phyloP scores from a whole-genome alignment of 2,329 filamentous ascomycete genomes.

The Bipolaris oryzae region DNA sequence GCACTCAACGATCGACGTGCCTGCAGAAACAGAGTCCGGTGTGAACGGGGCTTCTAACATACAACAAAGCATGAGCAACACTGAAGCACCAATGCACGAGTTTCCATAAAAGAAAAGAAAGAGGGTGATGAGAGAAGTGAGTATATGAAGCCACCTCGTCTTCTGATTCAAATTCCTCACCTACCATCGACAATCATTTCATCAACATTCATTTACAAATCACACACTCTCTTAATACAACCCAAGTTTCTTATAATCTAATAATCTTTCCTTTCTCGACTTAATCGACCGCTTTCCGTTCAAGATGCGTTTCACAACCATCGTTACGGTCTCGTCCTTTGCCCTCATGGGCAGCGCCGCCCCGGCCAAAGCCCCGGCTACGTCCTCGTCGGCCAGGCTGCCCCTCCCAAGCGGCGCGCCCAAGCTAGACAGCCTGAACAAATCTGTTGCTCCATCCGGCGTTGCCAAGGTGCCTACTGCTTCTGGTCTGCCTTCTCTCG shows the following conservation, averaged over 20 bases:
- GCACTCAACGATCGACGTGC: not conserved
- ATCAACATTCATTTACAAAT: not conserved
- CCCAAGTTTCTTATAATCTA: not conserved
- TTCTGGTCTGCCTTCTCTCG: no score
- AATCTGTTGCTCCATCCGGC: no score
- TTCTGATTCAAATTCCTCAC: not conserved
- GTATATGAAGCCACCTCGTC: not conserved
- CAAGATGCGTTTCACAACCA: slow-evolving; percentile 4
- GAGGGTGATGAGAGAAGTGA: not conserved
- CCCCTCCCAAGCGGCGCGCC: no score
- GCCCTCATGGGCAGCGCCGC: not conserved
- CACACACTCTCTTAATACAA: not conserved
- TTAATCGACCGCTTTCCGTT: not conserved
- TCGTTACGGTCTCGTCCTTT: not conserved
- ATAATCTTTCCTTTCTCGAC: no score
- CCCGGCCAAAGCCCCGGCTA: not conserved
- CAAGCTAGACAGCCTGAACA: no score
- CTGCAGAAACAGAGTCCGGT: not conserved
- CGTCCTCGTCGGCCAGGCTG: no score
- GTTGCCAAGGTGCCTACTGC: no score
- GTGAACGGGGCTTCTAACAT: not conserved
- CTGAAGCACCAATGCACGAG: not conserved
- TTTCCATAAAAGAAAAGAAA: not conserved
- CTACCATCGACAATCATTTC: not conserved
- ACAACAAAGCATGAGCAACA: not conserved